Percentiles rank a stretch among this genome's conserved stretches.
These are phyloP conservation scores for Blastomyces silverae DNA, from an alignment of 2,329 filamentous ascomycete genomes.

Conservation along the genomic window DNA sequence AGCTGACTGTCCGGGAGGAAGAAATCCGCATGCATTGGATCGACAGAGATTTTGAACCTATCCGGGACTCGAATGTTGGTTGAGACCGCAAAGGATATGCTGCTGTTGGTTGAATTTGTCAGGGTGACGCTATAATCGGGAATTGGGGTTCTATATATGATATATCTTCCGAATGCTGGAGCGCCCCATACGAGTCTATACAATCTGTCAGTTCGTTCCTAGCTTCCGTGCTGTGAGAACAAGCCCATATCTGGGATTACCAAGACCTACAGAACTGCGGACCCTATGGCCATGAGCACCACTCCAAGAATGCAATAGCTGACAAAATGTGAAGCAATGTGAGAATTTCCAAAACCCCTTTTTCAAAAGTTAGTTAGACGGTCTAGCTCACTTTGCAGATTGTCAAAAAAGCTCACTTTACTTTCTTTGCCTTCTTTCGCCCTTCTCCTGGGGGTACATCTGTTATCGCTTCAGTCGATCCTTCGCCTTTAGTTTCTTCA, in stretches of 20 bases:
- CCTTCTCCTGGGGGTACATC: not conserved
- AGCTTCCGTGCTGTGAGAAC: not conserved
- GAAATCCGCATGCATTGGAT: conserved; percentile 9
- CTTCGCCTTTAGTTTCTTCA: not conserved
- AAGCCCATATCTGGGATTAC: not conserved
- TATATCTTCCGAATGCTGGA: conserved; percentile 13
- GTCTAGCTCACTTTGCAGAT: not conserved
- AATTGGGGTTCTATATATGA: conserved; percentile 6
- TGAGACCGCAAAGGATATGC: conserved; percentile 1
- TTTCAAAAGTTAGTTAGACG: conserved; percentile 1
- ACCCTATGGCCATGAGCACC: conserved; percentile 3
- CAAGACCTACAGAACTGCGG: conserved; percentile 1
- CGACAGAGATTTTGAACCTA: conserved; percentile 10
- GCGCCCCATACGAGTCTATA: conserved; percentile 7
- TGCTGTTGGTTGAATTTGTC: conserved; percentile 3
- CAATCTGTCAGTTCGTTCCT: not conserved
- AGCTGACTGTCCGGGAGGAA: conserved; percentile 6
- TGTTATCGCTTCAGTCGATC: not conserved
- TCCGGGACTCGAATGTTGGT: conserved; percentile 11
- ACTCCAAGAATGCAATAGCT: conserved; percentile 11
- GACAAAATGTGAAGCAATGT: conserved; percentile 7
- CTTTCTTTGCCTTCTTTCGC: conserved; percentile 6
- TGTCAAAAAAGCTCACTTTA: conserved; percentile 2
- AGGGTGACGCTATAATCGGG: conserved; percentile 8
- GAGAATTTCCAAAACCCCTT: conserved; percentile 14